A percentile compares a stretch with the other conserved stretches of the same genome.
Conservation (phyloP, 257 asterid genomes). For the Asclepias syriaca region DNA sequence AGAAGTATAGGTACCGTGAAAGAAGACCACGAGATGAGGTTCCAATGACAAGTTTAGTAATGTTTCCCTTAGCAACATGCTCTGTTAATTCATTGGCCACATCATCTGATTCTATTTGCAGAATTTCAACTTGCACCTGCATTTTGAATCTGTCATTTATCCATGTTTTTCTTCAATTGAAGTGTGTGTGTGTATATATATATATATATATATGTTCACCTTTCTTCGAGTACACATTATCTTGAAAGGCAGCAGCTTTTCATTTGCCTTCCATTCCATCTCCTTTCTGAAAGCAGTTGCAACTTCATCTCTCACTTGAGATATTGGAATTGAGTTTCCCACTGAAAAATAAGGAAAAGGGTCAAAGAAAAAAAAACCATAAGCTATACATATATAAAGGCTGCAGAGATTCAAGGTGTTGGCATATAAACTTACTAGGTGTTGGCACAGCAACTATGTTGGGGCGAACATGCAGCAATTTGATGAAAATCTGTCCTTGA, state of each 20-base stretch:
- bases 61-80: constrained; percentile 36
- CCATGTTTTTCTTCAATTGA: background rate
- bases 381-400: background rate
- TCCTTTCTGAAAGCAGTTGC: constrained; percentile 69
- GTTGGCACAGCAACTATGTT: constrained; percentile 56
- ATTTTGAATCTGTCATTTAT: constrained; percentile 6
- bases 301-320: constrained; percentile 75
- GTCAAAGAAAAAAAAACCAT: background rate
- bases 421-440: constrained; percentile 53
- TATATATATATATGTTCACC: constrained; percentile 24
- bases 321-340: constrained; percentile 67
- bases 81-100: constrained; percentile 45
- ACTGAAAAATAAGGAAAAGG: constrained; percentile 30
- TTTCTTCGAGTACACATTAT: constrained; percentile 49
- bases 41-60: constrained; percentile 67
- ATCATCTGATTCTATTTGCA: constrained; percentile 76
- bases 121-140: constrained; percentile 69
- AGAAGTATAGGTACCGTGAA: constrained; percentile 45
- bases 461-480: constrained; percentile 62
- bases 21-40: constrained; percentile 61
- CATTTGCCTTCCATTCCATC: constrained; percentile 54
- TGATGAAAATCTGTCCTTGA: constrained; percentile 59
- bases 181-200: too few species aligned
- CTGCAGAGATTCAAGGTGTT: background rate
- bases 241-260: constrained; percentile 69